Evolutionary conservation across 164 flowering plant genomes (phyloP).

Genomic region (Stephania cephalantha): DNA sequence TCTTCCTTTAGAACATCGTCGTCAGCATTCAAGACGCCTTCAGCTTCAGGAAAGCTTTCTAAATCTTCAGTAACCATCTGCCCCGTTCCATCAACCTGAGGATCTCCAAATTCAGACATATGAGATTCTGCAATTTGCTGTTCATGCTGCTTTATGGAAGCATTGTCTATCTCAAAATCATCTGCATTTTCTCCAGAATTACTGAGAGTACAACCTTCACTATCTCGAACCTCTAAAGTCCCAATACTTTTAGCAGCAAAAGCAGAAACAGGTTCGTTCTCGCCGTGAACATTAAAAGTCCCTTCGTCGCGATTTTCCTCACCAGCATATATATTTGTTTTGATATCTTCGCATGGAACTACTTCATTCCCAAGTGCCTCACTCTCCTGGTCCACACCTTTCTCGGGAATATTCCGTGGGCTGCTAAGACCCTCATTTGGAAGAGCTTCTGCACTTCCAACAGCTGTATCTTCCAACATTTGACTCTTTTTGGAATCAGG

Average conservation of each 20-base stretch:
- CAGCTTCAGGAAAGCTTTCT: neutral
- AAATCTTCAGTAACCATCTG: constrained; percentile 4
- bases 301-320: neutral
- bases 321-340: neutral
- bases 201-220: neutral
- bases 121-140: neutral
- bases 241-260: neutral
- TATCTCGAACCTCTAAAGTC: neutral
- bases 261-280: neutral
- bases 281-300: neutral
- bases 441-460: neutral
- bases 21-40: neutral
- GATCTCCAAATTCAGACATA: constrained; percentile 1
- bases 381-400: neutral
- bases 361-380: neutral
- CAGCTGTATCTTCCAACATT: neutral
- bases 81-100: neutral
- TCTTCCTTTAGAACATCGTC: constrained; percentile 4
- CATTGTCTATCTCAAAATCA: neutral
- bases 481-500: neutral
- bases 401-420: neutral
- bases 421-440: neutral
- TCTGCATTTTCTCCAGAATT: neutral
- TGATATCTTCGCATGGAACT: neutral
- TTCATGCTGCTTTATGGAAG: neutral